A percentile compares a stretch with the other conserved stretches of the same genome.
phyloP scores from a whole-genome alignment of 2,329 filamentous ascomycete species.

The Capronia americana region DNA sequence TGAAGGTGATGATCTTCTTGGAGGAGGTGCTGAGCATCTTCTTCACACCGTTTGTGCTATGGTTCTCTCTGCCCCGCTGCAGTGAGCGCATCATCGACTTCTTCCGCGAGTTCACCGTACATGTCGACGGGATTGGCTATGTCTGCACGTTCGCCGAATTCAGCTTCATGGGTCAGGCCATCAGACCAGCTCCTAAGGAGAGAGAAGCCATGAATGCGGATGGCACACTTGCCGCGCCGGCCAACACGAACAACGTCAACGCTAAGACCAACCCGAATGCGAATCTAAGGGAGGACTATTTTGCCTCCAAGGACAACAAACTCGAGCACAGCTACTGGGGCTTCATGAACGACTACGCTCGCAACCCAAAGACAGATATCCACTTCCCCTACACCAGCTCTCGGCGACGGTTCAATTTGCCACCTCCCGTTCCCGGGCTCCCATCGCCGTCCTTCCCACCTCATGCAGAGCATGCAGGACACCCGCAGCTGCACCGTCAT shows the following conservation, averaged over 20 bases:
- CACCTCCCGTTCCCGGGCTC: conserved; percentile 75
- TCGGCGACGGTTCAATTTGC: conserved; percentile 72
- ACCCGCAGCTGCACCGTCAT: conserved; percentile 19
- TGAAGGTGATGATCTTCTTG: conserved; percentile 88
- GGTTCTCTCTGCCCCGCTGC: conserved; percentile 83
- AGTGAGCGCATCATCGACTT: conserved; percentile 96
- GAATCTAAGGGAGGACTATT: conserved; percentile 81
- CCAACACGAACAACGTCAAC: conserved; percentile 18
- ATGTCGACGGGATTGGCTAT: conserved; percentile 93
- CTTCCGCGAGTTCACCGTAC: conserved; percentile 95
- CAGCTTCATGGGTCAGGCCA: conserved; percentile 85
- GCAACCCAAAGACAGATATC: conserved; percentile 72
- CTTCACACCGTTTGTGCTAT: conserved; percentile 86
- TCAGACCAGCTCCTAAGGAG: conserved; percentile 47
- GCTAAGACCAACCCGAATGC: conserved; percentile 6
- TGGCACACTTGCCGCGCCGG: conserved; percentile 7
- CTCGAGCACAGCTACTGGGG: conserved; percentile 98
- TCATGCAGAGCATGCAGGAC: conserved; percentile 19
- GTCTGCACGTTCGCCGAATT: conserved; percentile 98
- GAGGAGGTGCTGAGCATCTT: conserved; percentile 93
- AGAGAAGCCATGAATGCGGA: conserved; percentile 37
- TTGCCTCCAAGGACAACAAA: conserved; percentile 92
- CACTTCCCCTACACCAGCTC: conserved; percentile 66
- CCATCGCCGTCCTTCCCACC: conserved; percentile 64
- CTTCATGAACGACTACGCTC: conserved; percentile 89